Conservation (phyloP, 176 grass and related monocot genomes). For the Oryza coarctata region DNA sequence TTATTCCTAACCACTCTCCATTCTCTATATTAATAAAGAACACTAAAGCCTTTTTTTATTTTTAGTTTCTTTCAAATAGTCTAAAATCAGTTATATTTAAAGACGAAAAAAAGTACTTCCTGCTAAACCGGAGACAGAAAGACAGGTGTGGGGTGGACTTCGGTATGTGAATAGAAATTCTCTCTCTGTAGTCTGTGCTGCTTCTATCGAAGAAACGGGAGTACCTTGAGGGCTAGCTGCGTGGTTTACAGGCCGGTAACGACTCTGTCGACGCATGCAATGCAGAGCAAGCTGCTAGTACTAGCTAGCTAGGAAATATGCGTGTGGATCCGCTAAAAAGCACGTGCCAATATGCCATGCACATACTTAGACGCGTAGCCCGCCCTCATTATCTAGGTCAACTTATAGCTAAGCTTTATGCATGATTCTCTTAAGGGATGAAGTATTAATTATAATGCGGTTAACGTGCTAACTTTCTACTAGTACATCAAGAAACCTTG, state of each 20-base stretch:
- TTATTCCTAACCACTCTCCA: too few species aligned
- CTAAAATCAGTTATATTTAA: too few species aligned
- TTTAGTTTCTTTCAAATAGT: too few species aligned
- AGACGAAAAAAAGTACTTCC: too few species aligned
- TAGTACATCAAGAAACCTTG: too few species aligned
- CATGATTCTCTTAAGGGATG: background rate
- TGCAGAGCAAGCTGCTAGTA: background rate
- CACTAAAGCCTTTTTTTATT: too few species aligned
- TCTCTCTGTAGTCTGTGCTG: background rate
- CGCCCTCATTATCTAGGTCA: constrained; percentile 6
- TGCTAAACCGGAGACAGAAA: background rate
- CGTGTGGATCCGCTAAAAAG: background rate
- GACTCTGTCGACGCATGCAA: background rate
- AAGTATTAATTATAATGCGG: background rate
- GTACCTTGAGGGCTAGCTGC: constrained; percentile 14
- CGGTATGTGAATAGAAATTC: background rate
- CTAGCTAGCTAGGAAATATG: background rate
- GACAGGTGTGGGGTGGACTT: background rate
- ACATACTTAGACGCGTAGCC: background rate
- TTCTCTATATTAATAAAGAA: too few species aligned
- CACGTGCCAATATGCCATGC: background rate
- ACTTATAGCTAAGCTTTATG: background rate
- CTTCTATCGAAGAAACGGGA: too few species aligned
- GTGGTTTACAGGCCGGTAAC: constrained; percentile 5
- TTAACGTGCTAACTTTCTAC: too few species aligned